phyloP scores from a whole-genome alignment of 2,329 filamentous ascomycete genomes.

The Lachnellula cervina region DNA sequence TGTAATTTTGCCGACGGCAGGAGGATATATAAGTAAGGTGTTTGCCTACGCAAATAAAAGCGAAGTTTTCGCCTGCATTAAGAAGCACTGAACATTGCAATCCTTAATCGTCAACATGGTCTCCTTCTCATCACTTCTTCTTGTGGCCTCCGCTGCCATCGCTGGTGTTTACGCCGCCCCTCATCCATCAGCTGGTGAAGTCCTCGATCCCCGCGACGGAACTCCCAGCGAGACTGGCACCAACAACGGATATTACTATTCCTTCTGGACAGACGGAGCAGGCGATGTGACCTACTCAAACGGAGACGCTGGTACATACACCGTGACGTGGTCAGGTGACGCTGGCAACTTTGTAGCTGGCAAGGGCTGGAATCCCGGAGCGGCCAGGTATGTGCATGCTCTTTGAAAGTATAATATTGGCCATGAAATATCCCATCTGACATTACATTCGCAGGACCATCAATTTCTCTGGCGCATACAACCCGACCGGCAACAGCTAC shows the following conservation, averaged over 20 bases:
- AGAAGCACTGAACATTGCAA: not conserved
- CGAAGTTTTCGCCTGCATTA: not conserved
- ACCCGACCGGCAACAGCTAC: slow-evolving; percentile 41
- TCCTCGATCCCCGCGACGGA: slow-evolving; percentile 14
- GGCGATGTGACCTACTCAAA: slow-evolving; percentile 51
- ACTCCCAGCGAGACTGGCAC: slow-evolving; percentile 46
- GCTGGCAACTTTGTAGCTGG: slow-evolving; percentile 43
- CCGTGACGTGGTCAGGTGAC: slow-evolving; percentile 43
- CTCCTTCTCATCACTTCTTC: slow-evolving; percentile 18
- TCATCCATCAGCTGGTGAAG: slow-evolving; percentile 1
- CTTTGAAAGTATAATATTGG: not conserved
- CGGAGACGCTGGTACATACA: slow-evolving; percentile 43
- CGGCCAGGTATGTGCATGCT: slow-evolving; percentile 8
- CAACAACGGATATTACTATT: slow-evolving; percentile 56
- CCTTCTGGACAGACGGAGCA: slow-evolving; percentile 51
- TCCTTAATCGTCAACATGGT: slow-evolving; percentile 12
- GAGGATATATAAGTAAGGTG: not conserved
- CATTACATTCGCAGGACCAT: slow-evolving; percentile 32
- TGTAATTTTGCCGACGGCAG: not conserved
- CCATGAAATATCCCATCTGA: not conserved
- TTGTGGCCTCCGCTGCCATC: slow-evolving; percentile 9
- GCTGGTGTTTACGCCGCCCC: slow-evolving; percentile 15
- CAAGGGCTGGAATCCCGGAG: slow-evolving; percentile 44
- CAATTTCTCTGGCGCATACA: slow-evolving; percentile 39
- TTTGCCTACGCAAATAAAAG: not conserved